Evolutionary conservation across 306 rosid genomes (phyloP).

Genomic region (Citrullus amarus): DNA sequence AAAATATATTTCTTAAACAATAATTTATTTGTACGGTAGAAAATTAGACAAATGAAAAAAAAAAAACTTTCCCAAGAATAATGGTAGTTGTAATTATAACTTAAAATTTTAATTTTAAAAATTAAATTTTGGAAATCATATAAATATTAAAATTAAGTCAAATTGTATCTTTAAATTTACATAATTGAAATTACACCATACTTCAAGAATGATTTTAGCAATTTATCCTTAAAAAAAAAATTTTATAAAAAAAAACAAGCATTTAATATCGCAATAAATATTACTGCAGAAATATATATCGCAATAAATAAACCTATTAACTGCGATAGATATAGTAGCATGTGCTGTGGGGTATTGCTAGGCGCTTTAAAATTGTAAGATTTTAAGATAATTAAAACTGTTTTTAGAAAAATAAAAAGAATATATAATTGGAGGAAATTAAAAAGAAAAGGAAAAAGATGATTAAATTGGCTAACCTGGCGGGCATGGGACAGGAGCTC

Average conservation of each 20-base stretch:
- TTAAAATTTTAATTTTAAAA: too few relatives aligned
- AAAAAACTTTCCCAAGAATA: too few relatives aligned
- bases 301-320: conserved; percentile 9
- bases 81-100: too few relatives aligned
- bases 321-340: conserved; percentile 15
- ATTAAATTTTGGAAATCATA: too few relatives aligned
- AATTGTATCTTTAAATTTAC: too few relatives aligned
- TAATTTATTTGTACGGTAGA: too few relatives aligned
- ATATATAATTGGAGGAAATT: neutral
- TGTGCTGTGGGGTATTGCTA: conserved; percentile 1
- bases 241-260: neutral
- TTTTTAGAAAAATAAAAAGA: neutral
- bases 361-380: neutral
- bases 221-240: too few relatives aligned
- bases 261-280: neutral
- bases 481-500: conserved; percentile 72
- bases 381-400: neutral
- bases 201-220: too few relatives aligned
- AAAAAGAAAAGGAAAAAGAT: neutral
- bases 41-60: too few relatives aligned
- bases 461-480: conserved; percentile 33
- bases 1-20: too few relatives aligned
- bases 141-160: too few relatives aligned
- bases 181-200: too few relatives aligned
- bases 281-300: neutral